phyloP scores from a whole-genome alignment of 2,329 filamentous ascomycete species.

The Hypoxylon sp. region DNA sequence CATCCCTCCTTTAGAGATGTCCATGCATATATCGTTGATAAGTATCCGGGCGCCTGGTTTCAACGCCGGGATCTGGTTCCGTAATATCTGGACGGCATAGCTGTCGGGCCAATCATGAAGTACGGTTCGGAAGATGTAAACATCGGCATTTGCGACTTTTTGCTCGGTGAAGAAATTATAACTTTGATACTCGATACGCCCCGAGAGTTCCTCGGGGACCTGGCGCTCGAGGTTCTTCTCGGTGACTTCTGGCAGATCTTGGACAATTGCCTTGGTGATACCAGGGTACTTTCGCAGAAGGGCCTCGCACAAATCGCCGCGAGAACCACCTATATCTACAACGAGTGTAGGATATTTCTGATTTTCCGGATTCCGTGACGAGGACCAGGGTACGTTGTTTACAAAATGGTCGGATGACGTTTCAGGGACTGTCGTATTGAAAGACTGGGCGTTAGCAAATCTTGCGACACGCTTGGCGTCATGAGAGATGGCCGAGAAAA shows the following conservation, averaged over 20 bases:
- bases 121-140: slow-evolving; percentile 1
- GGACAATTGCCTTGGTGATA: background rate
- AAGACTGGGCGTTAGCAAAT: background rate
- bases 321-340: background rate
- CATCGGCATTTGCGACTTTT: background rate
- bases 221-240: background rate
- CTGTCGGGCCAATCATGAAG: background rate
- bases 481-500: background rate
- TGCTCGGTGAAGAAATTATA: slow-evolving; percentile 2
- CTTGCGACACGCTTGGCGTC: background rate
- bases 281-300: background rate
- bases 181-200: background rate
- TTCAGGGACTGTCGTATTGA: background rate
- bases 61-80: background rate
- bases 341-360: background rate
- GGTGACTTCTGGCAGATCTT: background rate
- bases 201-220: background rate
- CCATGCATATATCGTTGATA: background rate
- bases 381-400: background rate
- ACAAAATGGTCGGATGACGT: background rate
- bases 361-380: background rate
- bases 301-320: background rate
- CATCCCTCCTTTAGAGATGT: background rate
- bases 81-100: background rate
- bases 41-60: background rate